Evolutionary conservation across 768 basidiomycete species (phyloP), one percentile per base, ranked within the genome.

Genomic region (Guyanaporus albipodus): DNA sequence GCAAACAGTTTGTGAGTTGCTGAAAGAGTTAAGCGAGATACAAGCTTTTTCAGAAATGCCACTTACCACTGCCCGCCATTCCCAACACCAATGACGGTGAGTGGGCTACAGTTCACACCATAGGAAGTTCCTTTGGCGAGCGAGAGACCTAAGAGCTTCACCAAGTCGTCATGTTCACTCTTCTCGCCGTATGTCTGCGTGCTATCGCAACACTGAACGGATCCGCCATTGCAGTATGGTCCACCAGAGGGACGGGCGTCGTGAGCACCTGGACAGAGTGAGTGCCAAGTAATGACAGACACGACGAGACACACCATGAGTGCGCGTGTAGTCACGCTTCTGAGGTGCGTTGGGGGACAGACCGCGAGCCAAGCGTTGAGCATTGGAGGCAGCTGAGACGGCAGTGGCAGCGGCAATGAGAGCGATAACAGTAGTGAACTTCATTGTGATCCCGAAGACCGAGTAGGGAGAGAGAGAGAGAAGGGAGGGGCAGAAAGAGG

Each of bases 291-390:
- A 0, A 21, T 2, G 4, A 39, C 1, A 18, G 12, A 11, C 3
- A 3, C 14, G 0, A 47, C 14, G 4, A 39, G 5, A 67, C 68
- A 39, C 44, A 76, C 75, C 42, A 7, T 21, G 51, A 8, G 65
- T 59, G 11, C 63, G 64, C 1, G 72, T 68, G n/a, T n/a, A n/a
- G 1, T 51, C 68, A 19, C 63, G 66, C 38, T 50, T 61, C 19
- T 8, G 37, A n/a, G 80, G 80, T 1, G 75, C 63, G 1, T 69
- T 59, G 15, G 78, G 80, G 23, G 69, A 59, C 4, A 82, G 62
- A 10, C 81, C 79, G 17, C 76, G 77, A 44, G 77, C 75, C 35
- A 83, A 49, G 29, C 81, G 77, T 11, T 72, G 49, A 0, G 73
- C 80, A 42, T 82, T 82, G 38, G 76, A 75, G 43, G 76, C 73